phyloP scores from a whole-genome alignment of 2,329 filamentous ascomycete species.

The Hymenoscyphus albidus region DNA sequence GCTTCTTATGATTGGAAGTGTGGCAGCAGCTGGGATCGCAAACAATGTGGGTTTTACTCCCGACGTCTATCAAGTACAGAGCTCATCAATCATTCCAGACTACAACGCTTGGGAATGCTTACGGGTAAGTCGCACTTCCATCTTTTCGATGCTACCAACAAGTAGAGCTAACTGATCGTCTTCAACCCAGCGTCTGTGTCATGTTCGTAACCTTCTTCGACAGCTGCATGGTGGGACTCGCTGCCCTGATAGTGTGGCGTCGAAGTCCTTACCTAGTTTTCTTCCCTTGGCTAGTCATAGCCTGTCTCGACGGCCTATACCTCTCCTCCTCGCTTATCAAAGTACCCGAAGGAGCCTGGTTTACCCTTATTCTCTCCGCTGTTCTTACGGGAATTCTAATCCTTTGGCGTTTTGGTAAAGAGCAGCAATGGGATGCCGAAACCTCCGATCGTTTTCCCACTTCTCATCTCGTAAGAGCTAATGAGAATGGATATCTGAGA shows the following conservation, averaged over 20 bases:
- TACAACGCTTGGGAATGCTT: slow-evolving; percentile 63
- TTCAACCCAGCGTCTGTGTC: slow-evolving; percentile 60
- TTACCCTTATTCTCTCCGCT: slow-evolving; percentile 62
- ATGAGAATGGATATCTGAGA: slow-evolving; percentile 37
- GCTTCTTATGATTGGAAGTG: slow-evolving; percentile 69
- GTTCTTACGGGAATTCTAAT: slow-evolving; percentile 62
- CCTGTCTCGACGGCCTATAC: slow-evolving; percentile 63
- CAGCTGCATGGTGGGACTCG: slow-evolving; percentile 68
- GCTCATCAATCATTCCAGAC: slow-evolving; percentile 41
- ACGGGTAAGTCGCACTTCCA: slow-evolving; percentile 41
- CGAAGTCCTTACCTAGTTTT: slow-evolving; percentile 56
- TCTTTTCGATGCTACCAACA: not conserved
- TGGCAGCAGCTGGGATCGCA: slow-evolving; percentile 69
- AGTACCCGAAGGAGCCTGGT: slow-evolving; percentile 73
- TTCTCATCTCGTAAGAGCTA: slow-evolving; percentile 40
- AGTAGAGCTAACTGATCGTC: not conserved
- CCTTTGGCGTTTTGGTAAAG: slow-evolving; percentile 75
- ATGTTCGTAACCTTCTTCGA: slow-evolving; percentile 76
- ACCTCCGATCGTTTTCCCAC: slow-evolving; percentile 54
- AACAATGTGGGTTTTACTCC: slow-evolving; percentile 51
- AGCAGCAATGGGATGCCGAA: slow-evolving; percentile 71
- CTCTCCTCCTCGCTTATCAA: slow-evolving; percentile 67
- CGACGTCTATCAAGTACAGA: not conserved
- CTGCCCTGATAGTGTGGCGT: slow-evolving; percentile 69
- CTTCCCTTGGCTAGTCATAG: slow-evolving; percentile 59